Evolutionary conservation across 768 basidiomycete species (phyloP).

Genomic region (Lactarius pseudohatsudake): DNA sequence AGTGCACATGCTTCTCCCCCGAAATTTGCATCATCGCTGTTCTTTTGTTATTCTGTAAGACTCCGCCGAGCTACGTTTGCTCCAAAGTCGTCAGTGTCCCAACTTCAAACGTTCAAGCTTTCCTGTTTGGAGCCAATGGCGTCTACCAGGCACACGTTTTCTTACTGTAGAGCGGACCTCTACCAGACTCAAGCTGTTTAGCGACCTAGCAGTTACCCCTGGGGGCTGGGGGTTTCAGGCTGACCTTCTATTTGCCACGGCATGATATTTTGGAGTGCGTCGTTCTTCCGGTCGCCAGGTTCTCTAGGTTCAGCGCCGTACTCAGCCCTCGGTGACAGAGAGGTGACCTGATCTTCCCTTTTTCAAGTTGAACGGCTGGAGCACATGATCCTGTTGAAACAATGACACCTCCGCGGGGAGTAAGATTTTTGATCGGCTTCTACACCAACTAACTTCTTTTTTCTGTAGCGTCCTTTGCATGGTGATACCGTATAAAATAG

Average conservation of each 20-base stretch:
- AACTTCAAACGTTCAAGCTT: background rate
- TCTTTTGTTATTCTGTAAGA: background rate
- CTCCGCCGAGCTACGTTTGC: background rate
- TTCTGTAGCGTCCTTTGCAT: background rate
- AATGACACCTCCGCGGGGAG: background rate
- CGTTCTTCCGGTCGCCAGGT: background rate
- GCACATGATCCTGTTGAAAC: background rate
- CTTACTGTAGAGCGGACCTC: background rate
- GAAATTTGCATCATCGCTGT: background rate
- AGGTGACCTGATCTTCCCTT: background rate
- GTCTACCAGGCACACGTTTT: background rate
- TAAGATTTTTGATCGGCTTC: background rate
- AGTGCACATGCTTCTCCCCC: background rate
- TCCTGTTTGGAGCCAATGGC: background rate
- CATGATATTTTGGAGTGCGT: too few relatives aligned
- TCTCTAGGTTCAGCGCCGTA: background rate
- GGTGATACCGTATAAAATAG: background rate
- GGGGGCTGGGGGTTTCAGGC: too few relatives aligned
- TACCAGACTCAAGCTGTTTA: background rate
- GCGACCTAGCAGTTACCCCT: too few relatives aligned
- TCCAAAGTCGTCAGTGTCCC: background rate
- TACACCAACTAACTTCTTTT: background rate
- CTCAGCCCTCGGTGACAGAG: background rate
- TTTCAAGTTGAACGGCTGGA: background rate
- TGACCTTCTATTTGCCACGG: too few relatives aligned